Evolutionary conservation across 2,329 filamentous ascomycete species (phyloP).

Genomic region (Daldinia sp.): DNA sequence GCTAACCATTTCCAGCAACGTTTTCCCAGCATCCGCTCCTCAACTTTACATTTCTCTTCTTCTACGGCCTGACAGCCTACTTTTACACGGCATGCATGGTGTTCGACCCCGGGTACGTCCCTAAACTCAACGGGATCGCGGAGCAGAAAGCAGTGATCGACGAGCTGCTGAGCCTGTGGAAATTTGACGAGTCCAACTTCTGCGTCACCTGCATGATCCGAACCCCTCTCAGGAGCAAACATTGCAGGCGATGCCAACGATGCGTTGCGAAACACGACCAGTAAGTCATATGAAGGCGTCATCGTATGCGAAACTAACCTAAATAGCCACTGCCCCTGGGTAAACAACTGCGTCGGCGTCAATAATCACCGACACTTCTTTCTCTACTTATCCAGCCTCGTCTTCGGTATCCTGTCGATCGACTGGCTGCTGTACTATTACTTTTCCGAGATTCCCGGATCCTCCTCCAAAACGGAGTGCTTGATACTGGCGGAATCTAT

Average conservation of each 20-base stretch:
- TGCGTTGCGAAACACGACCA: slow-evolving; percentile 98
- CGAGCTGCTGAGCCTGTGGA: slow-evolving; percentile 83
- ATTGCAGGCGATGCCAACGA: slow-evolving; percentile 88
- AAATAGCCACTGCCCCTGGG: slow-evolving; percentile 91
- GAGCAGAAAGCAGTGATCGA: slow-evolving; percentile 91
- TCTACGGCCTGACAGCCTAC: slow-evolving; percentile 74
- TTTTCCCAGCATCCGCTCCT: slow-evolving; percentile 72
- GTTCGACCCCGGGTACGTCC: slow-evolving; percentile 90
- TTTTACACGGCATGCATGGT: slow-evolving; percentile 90
- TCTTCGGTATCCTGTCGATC: slow-evolving; percentile 76
- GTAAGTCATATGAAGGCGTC: slow-evolving; percentile 73
- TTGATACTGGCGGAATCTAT: slow-evolving; percentile 77
- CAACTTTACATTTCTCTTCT: slow-evolving; percentile 77
- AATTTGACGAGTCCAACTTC: slow-evolving; percentile 93
- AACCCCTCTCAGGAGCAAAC: slow-evolving; percentile 91
- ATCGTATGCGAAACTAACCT: too few species aligned
- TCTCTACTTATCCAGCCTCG: slow-evolving; percentile 82
- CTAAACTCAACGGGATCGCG: slow-evolving; percentile 86
- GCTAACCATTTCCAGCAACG: slow-evolving; percentile 62
- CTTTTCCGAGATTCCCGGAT: slow-evolving; percentile 65
- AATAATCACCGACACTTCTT: slow-evolving; percentile 98
- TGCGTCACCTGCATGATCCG: slow-evolving; percentile 95
- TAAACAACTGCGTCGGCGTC: slow-evolving; percentile 92
- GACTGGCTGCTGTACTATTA: slow-evolving; percentile 78
- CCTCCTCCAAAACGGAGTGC: slow-evolving; percentile 66